Base-by-base conservation (phyloP, 805 yeast species). In the Kluyveromyces dobzhanskii region DNA sequence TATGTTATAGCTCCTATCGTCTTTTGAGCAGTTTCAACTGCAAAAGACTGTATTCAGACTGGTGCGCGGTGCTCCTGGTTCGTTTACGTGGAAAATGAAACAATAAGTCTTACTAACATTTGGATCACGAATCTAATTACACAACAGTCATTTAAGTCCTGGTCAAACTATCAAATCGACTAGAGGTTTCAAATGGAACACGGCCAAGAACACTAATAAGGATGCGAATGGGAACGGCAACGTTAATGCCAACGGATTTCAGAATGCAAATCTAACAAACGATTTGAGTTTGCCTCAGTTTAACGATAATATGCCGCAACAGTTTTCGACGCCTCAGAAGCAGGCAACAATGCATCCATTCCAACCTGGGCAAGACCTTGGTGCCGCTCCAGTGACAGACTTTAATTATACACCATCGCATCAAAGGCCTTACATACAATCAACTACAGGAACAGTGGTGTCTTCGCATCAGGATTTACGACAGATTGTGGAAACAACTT, bases 401-500 rank as follows among this genome's bases (percentile, higher is more conserved):
- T 61, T 57, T 30, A 61, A 61, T 36, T 61, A 61, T 41, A 61
- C 64, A 5, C 64, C 64, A 23, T 53, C 64, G 1, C 65, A 58
- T 41, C 65, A 61, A 38, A 54, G 55, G 33, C 64, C 61, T 10
- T 59, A 50, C 27, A 32, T 58, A 18, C 55, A 54, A 35, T 52
- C 57, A 8, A 41, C 47, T 24, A 47, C 47, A 10, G 60, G 65
- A 17, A 64, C 66, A n/a, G 56, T 69, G 7, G 67, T 69, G 17
- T 57, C 72, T 3, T 61, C 75, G 16, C 94, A 84, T 54, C 76
- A 70, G 51, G 92, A 84, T 53, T 75, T 92, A 41, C 75, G 95
- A 44, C 78, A 71, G 53, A 86, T 87, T 53, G 98, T 96, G 0
- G 97, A 90, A 57, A 87, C 94, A 32, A 90, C 98, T 0, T 68